These are phyloP conservation scores for Xerophyta viscosa DNA, from an alignment of 106 monocot genomes.

Conservation along the genomic window DNA sequence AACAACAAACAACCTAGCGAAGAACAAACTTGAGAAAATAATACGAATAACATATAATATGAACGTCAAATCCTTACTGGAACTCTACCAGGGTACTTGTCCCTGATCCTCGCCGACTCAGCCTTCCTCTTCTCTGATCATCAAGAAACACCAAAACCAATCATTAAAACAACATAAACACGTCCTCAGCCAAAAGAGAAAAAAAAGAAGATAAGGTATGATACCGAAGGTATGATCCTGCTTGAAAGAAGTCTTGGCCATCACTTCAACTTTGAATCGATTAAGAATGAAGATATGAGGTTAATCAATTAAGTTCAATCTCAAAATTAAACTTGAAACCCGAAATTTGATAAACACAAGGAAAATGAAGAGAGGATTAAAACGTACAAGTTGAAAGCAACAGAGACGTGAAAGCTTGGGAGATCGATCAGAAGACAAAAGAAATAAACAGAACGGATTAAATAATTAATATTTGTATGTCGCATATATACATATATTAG, in stretches of 20 bases:
- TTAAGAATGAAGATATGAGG: background rate
- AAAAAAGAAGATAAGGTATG: background rate
- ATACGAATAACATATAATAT: background rate
- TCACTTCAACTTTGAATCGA: conserved; percentile 12
- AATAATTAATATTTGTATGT: background rate
- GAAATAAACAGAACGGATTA: background rate
- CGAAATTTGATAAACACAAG: background rate
- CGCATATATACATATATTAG: background rate
- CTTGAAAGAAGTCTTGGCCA: conserved; percentile 60
- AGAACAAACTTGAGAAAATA: background rate
- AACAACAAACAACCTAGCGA: background rate
- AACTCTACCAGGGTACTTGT: conserved; percentile 46
- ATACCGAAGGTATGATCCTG: conserved; percentile 43
- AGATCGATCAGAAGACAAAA: conserved; percentile 2
- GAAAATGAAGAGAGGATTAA: background rate
- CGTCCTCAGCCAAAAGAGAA: background rate
- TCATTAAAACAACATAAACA: background rate
- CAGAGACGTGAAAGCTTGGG: background rate
- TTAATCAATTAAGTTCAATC: too few relatives aligned
- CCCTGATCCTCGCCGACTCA: conserved; percentile 43
- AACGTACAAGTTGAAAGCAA: background rate
- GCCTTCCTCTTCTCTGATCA: conserved; percentile 38
- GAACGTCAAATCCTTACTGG: conserved; percentile 22
- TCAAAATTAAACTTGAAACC: too few relatives aligned
- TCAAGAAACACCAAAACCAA: background rate